Conservation (phyloP, 129 eudicot genomes). For the Flaveria bidentis region DNA sequence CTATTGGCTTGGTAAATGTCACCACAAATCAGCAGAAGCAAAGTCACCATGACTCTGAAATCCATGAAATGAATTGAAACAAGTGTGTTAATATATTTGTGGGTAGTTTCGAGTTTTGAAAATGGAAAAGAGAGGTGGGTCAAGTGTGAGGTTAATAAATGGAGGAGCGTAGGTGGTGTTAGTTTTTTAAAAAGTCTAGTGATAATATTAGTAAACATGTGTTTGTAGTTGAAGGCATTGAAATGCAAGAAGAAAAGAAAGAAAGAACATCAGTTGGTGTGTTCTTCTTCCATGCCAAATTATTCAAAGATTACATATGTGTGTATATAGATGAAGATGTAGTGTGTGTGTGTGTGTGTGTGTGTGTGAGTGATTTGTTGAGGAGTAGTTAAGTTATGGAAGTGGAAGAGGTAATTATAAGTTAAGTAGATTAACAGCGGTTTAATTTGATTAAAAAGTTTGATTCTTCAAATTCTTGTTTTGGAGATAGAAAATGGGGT, state of each 20-base stretch:
- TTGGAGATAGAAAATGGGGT: neutral
- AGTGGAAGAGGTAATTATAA: neutral
- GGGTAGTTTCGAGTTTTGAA: neutral
- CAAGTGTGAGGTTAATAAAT: slow-evolving; percentile 30
- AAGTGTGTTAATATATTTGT: neutral
- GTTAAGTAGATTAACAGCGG: neutral
- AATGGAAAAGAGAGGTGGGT: neutral
- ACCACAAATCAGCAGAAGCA: slow-evolving; percentile 25
- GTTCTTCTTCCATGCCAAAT: slow-evolving; percentile 33
- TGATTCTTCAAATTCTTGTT: neutral
- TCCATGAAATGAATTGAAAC: slow-evolving; percentile 18
- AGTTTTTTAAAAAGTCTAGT: neutral
- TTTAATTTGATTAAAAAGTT: neutral
- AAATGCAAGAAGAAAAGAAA: neutral
- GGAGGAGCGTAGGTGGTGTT: slow-evolving; percentile 30
- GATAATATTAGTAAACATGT: neutral
- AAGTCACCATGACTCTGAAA: slow-evolving; percentile 24
- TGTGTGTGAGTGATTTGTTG: neutral
- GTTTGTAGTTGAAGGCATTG: neutral
- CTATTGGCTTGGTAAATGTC: slow-evolving; percentile 15
- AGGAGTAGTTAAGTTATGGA: neutral
- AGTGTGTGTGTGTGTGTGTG: neutral
- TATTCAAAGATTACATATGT: neutral
- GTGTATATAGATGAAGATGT: neutral
- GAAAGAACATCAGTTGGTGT: slow-evolving; percentile 31